Conservation (phyloP, 805 yeast genomes). For the Metschnikowia hibisci region DNA sequence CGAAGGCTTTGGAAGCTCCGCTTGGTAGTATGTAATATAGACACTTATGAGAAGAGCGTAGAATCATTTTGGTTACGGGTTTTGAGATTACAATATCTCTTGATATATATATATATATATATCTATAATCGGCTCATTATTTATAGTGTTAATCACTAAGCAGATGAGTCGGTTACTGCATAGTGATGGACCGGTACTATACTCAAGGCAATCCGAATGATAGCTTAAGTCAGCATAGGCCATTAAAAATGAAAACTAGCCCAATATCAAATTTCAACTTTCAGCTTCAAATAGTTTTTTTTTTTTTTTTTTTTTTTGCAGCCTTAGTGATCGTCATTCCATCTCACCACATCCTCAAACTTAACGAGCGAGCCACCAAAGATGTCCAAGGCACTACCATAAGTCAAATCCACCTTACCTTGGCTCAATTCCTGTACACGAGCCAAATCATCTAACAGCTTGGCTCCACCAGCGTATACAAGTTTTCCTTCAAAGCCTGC, state of each 20-base stretch:
- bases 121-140: background rate
- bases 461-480: conserved; percentile 98
- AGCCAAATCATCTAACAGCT: conserved; percentile 60
- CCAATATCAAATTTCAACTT: no score
- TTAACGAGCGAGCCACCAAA: conserved; percentile 86
- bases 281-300: background rate
- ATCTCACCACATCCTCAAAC: conserved; percentile 67
- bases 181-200: no score
- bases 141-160: no score
- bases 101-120: no score
- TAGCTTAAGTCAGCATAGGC: no score
- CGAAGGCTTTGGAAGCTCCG: conserved; percentile 36
- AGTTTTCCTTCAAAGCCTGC: conserved; percentile 54
- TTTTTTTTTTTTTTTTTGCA: no score
- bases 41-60: background rate
- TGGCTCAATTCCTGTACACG: conserved; percentile 63
- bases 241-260: no score
- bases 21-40: conserved; percentile 23
- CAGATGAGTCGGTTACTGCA: no score
- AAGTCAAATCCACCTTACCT: conserved; percentile 88
- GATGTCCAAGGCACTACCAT: conserved; percentile 88
- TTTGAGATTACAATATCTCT: no score
- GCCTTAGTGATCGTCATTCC: conserved; percentile 36
- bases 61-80: no score
- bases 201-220: no score